phyloP scores from a whole-genome alignment of 2,329 filamentous ascomycete species.

The Trichoderma atroviride region DNA sequence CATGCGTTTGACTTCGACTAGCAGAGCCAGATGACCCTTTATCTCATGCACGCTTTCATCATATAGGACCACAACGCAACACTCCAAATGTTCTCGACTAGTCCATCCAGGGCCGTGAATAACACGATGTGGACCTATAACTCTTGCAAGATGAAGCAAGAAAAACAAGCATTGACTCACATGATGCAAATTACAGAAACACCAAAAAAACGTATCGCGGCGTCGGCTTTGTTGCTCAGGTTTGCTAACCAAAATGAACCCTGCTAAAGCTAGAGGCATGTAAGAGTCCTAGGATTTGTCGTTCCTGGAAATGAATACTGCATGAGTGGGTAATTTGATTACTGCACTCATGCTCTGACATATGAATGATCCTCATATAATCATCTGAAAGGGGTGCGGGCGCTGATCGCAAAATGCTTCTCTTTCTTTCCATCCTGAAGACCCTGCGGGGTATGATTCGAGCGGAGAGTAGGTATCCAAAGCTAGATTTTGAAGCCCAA shows the following conservation, averaged over 20 bases:
- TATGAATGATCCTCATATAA: neutral
- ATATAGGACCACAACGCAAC: constrained; percentile 23
- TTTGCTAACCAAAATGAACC: neutral
- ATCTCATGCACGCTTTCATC: constrained; percentile 25
- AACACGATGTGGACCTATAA: constrained; percentile 5
- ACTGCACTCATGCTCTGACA: constrained; percentile 33
- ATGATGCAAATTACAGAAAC: neutral
- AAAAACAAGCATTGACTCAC: neutral
- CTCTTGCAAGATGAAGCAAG: neutral
- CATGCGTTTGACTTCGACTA: constrained; percentile 25
- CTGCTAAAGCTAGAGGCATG: neutral
- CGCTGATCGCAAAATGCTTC: neutral
- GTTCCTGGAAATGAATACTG: constrained; percentile 33
- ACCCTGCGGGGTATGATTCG: neutral
- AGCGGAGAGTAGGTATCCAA: neutral
- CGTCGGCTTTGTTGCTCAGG: neutral
- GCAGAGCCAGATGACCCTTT: constrained; percentile 26
- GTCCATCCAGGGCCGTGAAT: constrained; percentile 9
- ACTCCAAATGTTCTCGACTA: constrained; percentile 22
- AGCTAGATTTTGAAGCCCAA: constrained; percentile 4
- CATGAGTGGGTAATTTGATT: constrained; percentile 48
- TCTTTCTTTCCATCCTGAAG: neutral
- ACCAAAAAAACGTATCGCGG: neutral
- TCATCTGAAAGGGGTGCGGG: constrained; percentile 3
- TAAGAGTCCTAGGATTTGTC: neutral